phyloP scores from a whole-genome alignment of 2,329 filamentous ascomycete species.

The Hypoxylon sp. region DNA sequence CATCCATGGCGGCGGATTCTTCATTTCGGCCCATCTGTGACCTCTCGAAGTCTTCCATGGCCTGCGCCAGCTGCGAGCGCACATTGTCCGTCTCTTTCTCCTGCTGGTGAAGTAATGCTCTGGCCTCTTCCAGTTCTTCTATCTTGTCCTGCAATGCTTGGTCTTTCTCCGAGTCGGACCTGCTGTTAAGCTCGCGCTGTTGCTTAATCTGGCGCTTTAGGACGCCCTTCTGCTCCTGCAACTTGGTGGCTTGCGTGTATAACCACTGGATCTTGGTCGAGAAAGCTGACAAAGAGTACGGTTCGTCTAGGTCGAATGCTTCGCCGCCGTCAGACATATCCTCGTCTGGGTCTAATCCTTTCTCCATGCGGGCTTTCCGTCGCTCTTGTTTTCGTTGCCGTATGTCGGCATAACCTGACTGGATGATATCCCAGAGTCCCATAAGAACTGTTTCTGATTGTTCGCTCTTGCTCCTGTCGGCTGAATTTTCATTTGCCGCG shows the following conservation, averaged over 20 bases:
- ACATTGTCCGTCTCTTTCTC: constrained; percentile 58
- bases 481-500: constrained; percentile 51
- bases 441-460: constrained; percentile 71
- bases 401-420: constrained; percentile 69
- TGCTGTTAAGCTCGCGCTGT: constrained; percentile 91
- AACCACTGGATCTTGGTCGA: constrained; percentile 84
- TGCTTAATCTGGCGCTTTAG: constrained; percentile 94
- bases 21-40: constrained; percentile 54
- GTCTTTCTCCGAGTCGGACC: constrained; percentile 81
- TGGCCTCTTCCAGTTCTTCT: constrained; percentile 68
- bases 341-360: constrained; percentile 71
- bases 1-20: constrained; percentile 56
- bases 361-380: constrained; percentile 67
- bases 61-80: constrained; percentile 66
- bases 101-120: constrained; percentile 46
- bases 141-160: constrained; percentile 72
- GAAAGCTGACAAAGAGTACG: constrained; percentile 83
- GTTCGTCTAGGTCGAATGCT: constrained; percentile 68
- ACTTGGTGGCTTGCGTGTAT: constrained; percentile 79
- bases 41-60: constrained; percentile 64
- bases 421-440: constrained; percentile 72
- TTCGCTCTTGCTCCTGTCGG: constrained; percentile 61
- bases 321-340: constrained; percentile 76
- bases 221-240: constrained; percentile 91
- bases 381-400: constrained; percentile 69